phyloP scores from a whole-genome alignment of 1,284 basidiomycete species.

The Ceratobasidium sp. region DNA sequence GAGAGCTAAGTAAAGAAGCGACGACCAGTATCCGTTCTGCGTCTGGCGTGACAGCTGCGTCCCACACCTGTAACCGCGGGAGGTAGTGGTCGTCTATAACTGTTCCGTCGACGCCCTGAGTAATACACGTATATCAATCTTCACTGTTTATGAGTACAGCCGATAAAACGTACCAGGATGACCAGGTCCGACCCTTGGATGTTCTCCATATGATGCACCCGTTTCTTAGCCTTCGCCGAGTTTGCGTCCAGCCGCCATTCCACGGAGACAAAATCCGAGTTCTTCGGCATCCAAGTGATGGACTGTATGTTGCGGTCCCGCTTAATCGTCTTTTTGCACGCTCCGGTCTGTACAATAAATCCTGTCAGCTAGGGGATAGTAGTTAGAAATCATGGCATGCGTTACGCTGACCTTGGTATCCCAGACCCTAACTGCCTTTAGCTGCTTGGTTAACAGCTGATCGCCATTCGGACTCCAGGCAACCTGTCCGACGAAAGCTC shows the following conservation, averaged over 20 bases:
- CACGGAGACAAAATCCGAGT: too few relatives aligned
- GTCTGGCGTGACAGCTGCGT: too few relatives aligned
- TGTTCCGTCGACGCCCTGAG: constrained; percentile 69
- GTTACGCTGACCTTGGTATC: too few relatives aligned
- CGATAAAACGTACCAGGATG: not conserved
- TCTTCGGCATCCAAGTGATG: too few relatives aligned
- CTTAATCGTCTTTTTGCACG: constrained; percentile 79
- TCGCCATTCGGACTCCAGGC: constrained; percentile 14
- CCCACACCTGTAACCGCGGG: constrained; percentile 73
- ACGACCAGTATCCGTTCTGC: too few relatives aligned
- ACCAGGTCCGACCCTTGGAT: constrained; percentile 5
- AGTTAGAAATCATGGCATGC: not conserved
- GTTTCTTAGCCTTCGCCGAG: too few relatives aligned
- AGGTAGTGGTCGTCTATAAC: constrained; percentile 66
- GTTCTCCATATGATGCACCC: too few relatives aligned
- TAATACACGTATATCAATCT: too few relatives aligned
- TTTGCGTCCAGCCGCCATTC: too few relatives aligned
- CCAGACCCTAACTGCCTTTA: not conserved
- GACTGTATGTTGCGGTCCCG: constrained; percentile 65
- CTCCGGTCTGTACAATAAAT: constrained; percentile 71
- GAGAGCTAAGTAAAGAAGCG: too few relatives aligned
- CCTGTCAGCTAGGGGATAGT: not conserved
- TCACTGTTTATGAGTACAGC: too few relatives aligned
- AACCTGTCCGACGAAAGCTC: constrained; percentile 14
- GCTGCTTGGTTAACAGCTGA: constrained; percentile 4